Conservation (phyloP, 352 stramenopile genomes). For the Pythium pyrilobum region DNA sequence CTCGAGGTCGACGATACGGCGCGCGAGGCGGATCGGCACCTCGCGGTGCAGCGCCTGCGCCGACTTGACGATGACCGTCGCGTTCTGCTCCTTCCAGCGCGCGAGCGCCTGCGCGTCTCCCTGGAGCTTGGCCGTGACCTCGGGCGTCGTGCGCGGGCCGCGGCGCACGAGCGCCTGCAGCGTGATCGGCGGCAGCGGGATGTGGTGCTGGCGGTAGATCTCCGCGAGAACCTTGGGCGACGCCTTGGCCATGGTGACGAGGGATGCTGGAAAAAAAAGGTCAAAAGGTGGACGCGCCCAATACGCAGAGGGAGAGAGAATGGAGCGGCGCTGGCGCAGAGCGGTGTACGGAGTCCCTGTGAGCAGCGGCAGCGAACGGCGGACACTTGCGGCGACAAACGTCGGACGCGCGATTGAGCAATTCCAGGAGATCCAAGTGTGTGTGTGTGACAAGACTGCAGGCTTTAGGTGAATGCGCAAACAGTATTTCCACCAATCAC, state of each 20-base stretch:
- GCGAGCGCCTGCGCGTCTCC: conserved; percentile 36
- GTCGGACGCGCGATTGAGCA: conserved; percentile 9
- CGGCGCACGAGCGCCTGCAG: conserved; percentile 70
- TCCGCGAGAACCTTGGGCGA: conserved; percentile 65
- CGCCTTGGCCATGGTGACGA: conserved; percentile 27
- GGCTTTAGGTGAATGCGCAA: conserved; percentile 35
- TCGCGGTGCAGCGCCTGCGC: conserved; percentile 74
- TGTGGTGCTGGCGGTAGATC: conserved; percentile 80
- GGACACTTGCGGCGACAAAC: background rate
- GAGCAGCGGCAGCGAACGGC: too few relatives aligned
- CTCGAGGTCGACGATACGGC: conserved; percentile 79
- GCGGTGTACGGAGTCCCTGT: too few relatives aligned
- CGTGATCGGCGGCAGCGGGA: conserved; percentile 75
- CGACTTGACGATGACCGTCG: conserved; percentile 67
- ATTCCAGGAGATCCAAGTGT: background rate
- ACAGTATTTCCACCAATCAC: conserved; percentile 8
- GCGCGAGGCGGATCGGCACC: conserved; percentile 72
- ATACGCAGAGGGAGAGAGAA: background rate
- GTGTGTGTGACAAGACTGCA: conserved; percentile 2
- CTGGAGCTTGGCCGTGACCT: conserved; percentile 45
- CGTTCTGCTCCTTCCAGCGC: conserved; percentile 62
- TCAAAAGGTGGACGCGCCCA: background rate
- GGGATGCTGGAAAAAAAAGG: background rate
- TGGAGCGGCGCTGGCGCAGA: too few relatives aligned
- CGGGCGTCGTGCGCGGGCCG: conserved; percentile 41